Evolutionary conservation across 1,284 basidiomycete genomes (phyloP), one percentile per base, ranked within the genome.

Genomic region (Abortiporus biennis): DNA sequence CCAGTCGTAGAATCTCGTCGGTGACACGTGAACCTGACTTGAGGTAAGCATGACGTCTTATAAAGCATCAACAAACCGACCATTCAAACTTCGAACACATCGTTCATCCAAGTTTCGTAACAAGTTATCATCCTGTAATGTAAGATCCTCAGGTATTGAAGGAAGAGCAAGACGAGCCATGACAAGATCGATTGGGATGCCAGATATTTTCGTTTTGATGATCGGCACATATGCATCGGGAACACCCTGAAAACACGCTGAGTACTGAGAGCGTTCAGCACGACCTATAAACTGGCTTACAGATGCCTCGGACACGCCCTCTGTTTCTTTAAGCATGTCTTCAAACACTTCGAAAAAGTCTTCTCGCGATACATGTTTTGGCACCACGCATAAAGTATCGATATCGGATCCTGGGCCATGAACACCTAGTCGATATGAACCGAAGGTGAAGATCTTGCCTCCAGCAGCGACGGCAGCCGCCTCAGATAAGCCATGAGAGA

Each of bases 401-500:
- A 99, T 98, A 80, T 99, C 95, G 35, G 87, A 79, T 6, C 92
- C 91, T 25, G 96, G 95, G 11, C 92, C 92, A 64, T 99, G 96
- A 12, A 99, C 95, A 44, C 95, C 95, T 33, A 99, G 72, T 51
- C 90, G 81, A 71, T 95, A 95, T 40, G 93, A 96, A 29, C 96
- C 95, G 62, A 97, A 99, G 3, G 96, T 98, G 64, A 94, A 99
- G 61, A 99, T 98, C 70, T 98, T 95, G 50, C 95, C 96, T 45
- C 95, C 96, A 4, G 94, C 89, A 42, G 85, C 79, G 39, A 67
- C 78, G 13, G 93, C 92, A 2, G 90, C 84, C 36, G 85, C 69
- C 57, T 97, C 92, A 17, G 92, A 93, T 48, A 96, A 71, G 12
- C 94, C 94, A 35, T 72, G 76, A 40, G 76, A 68, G 50, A 94